Conservation (phyloP, 2,329 filamentous ascomycete genomes). For the Chaetomium sp. region DNA sequence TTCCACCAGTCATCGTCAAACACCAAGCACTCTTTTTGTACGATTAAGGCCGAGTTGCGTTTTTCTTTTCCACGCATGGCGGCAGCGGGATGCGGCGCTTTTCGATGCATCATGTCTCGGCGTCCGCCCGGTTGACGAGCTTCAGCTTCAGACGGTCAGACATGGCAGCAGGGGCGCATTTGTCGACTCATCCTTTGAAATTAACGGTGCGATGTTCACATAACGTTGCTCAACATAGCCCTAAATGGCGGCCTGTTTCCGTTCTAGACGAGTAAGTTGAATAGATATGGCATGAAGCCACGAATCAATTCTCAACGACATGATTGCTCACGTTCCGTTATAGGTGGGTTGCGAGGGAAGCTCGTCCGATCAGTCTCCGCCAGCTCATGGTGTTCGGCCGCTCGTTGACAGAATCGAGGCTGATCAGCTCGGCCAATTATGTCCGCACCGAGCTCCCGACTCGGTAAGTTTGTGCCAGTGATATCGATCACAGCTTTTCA, state of each 20-base stretch:
- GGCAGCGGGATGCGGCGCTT: slow-evolving; percentile 23
- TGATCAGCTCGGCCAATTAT: slow-evolving; percentile 95
- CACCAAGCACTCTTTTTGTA: not conserved
- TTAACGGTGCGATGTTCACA: slow-evolving; percentile 13
- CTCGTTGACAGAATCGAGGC: slow-evolving; percentile 79
- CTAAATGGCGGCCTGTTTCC: slow-evolving; percentile 57
- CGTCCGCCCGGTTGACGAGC: slow-evolving; percentile 21
- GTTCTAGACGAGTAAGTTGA: slow-evolving; percentile 53
- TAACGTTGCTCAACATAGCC: slow-evolving; percentile 20
- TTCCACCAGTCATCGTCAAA: too few relatives aligned
- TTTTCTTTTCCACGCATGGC: slow-evolving; percentile 21
- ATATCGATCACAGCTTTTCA: not conserved
- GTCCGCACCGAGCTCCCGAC: slow-evolving; percentile 90
- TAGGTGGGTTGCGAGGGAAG: slow-evolving; percentile 90
- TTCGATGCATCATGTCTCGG: slow-evolving; percentile 23
- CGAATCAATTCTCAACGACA: too few relatives aligned
- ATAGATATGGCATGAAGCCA: too few relatives aligned
- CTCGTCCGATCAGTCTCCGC: slow-evolving; percentile 88
- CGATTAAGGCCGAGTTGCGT: not conserved
- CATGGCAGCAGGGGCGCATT: slow-evolving; percentile 12
- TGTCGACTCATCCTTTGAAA: slow-evolving; percentile 1
- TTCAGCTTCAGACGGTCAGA: slow-evolving; percentile 9
- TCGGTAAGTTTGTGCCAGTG: slow-evolving; percentile 42
- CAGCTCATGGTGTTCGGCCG: slow-evolving; percentile 97
- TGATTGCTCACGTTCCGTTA: slow-evolving; percentile 4